Evolutionary conservation across 768 basidiomycete genomes (phyloP).

Genomic region (Pulveroboletus sp.): DNA sequence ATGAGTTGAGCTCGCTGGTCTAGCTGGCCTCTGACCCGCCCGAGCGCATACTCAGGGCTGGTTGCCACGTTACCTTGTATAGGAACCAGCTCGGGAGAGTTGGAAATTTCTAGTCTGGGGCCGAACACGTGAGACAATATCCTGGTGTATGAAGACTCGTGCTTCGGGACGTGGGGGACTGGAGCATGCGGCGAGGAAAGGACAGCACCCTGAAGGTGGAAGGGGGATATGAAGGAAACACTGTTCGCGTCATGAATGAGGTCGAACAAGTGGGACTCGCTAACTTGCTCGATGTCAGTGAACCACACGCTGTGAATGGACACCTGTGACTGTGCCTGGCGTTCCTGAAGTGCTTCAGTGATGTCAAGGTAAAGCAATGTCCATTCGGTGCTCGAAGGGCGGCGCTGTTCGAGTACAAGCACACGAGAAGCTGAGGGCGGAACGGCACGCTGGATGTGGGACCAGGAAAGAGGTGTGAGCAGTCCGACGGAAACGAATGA

Average conservation of each 20-base stretch:
- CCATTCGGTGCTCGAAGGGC: constrained; percentile 78
- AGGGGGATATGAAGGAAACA: constrained; percentile 37
- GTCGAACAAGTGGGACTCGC: constrained; percentile 44
- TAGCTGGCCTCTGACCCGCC: constrained; percentile 79
- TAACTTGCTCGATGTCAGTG: constrained; percentile 42
- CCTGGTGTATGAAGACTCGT: constrained; percentile 89
- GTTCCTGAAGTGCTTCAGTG: constrained; percentile 64
- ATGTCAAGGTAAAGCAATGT: constrained; percentile 84
- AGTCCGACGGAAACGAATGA: constrained; percentile 63
- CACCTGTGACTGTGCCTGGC: constrained; percentile 45
- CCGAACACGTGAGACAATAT: constrained; percentile 79
- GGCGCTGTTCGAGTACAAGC: constrained; percentile 79
- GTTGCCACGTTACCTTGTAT: constrained; percentile 74
- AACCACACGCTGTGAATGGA: constrained; percentile 61
- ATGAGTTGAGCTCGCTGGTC: constrained; percentile 71
- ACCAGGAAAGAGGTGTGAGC: constrained; percentile 61
- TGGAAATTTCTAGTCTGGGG: constrained; percentile 77
- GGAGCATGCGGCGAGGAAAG: constrained; percentile 20
- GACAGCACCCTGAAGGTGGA: constrained; percentile 46
- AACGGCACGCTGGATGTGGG: constrained; percentile 53
- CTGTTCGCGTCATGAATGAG: constrained; percentile 45
- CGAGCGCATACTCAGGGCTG: constrained; percentile 92
- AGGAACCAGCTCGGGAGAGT: constrained; percentile 71
- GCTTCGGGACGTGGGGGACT: constrained; percentile 72
- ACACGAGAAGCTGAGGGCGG: constrained; percentile 62